phyloP scores from a whole-genome alignment of 2,329 filamentous ascomycete genomes.

The Xylariaceae sp. region DNA sequence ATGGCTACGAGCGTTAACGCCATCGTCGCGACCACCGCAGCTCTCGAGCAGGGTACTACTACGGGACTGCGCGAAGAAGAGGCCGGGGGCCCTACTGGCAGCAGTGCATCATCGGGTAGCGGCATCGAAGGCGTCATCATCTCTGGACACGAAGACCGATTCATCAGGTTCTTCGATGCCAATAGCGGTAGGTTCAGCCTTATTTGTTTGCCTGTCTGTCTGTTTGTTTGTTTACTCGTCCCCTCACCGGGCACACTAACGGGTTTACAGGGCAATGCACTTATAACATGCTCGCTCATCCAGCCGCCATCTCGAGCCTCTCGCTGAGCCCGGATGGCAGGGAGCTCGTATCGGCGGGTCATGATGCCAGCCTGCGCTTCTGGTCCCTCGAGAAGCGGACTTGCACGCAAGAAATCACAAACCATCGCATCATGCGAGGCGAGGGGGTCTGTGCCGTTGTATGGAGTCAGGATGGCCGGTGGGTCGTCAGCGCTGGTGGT shows the following conservation, averaged over 20 bases:
- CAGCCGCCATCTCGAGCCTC: slow-evolving; percentile 84
- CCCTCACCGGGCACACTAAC: slow-evolving; percentile 15
- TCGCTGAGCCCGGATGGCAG: slow-evolving; percentile 89
- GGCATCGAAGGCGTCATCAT: slow-evolving; percentile 92
- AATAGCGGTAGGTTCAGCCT: slow-evolving; percentile 76
- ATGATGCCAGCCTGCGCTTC: slow-evolving; percentile 92
- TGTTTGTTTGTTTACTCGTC: too few relatives aligned
- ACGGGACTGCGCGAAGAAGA: slow-evolving; percentile 68
- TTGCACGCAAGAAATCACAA: slow-evolving; percentile 93
- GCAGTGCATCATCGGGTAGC: slow-evolving; percentile 61
- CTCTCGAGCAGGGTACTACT: slow-evolving; percentile 67
- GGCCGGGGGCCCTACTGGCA: slow-evolving; percentile 71
- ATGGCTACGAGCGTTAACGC: slow-evolving; percentile 77
- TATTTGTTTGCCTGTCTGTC: not conserved
- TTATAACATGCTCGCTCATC: slow-evolving; percentile 97
- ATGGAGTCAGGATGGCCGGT: slow-evolving; percentile 92
- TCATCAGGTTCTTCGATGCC: slow-evolving; percentile 95
- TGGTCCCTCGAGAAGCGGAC: slow-evolving; percentile 95
- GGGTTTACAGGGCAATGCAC: slow-evolving; percentile 83
- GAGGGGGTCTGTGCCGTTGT: slow-evolving; percentile 92
- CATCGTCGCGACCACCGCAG: slow-evolving; percentile 80
- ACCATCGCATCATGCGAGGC: slow-evolving; percentile 88
- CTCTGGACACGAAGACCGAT: slow-evolving; percentile 92
- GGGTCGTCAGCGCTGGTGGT: slow-evolving; percentile 90
- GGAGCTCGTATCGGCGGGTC: slow-evolving; percentile 91